Conservation (phyloP, 2,329 filamentous ascomycete genomes). For the Penicillium sp. region DNA sequence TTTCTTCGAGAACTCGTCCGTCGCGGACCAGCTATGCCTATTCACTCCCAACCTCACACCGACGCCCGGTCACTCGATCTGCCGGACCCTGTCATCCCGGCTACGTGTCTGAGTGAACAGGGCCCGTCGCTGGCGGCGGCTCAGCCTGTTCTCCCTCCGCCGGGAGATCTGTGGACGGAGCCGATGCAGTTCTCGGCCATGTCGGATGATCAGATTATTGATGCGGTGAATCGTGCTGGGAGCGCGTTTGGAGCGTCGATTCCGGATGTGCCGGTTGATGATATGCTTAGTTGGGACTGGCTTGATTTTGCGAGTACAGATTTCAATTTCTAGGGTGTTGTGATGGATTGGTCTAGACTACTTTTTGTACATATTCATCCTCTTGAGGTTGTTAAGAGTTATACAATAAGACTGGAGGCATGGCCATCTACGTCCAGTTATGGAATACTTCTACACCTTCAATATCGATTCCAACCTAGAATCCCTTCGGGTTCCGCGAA, state of each 20-base stretch:
- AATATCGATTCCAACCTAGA: not conserved
- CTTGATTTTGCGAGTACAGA: slow-evolving; percentile 47
- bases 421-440: not conserved
- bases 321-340: slow-evolving; percentile 27
- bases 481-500: too few species aligned
- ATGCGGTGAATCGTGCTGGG: slow-evolving; percentile 65
- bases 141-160: slow-evolving; percentile 31
- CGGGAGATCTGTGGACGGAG: slow-evolving; percentile 49
- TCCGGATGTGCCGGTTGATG: slow-evolving; percentile 61
- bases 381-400: not conserved
- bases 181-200: slow-evolving; percentile 67
- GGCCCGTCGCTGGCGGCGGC: slow-evolving; percentile 25
- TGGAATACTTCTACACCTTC: not conserved
- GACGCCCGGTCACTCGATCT: slow-evolving; percentile 14
- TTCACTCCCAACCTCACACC: slow-evolving; percentile 15
- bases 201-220: slow-evolving; percentile 69
- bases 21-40: slow-evolving; percentile 34
- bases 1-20: slow-evolving; percentile 56
- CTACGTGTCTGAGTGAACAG: slow-evolving; percentile 20
- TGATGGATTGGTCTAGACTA: not conserved
- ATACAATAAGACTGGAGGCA: not conserved
- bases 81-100: slow-evolving; percentile 16
- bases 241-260: slow-evolving; percentile 60
- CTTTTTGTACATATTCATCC: not conserved
- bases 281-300: slow-evolving; percentile 62